Conservation (phyloP, 768 basidiomycete species). For the Neoboletus brunneissimus region DNA sequence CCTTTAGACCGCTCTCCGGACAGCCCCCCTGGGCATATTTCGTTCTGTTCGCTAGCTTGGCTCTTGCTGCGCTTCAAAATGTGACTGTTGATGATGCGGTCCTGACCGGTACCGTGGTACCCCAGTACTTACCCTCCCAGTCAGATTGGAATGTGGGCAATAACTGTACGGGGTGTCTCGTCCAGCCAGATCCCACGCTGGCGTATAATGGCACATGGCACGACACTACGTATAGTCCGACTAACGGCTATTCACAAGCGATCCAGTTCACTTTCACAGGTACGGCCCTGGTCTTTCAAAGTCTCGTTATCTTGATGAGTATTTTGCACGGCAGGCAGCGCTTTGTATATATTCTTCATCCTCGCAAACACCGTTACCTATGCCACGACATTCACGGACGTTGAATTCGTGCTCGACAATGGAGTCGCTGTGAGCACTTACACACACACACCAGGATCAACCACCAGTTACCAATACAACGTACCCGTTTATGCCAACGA, state of each 20-base stretch:
- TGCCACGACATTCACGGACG: background rate
- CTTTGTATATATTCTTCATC: constrained; percentile 20
- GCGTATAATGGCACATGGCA: constrained; percentile 21
- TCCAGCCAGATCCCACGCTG: background rate
- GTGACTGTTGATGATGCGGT: constrained; percentile 6
- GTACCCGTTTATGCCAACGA: constrained; percentile 9
- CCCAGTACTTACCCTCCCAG: constrained; percentile 5
- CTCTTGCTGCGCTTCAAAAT: constrained; percentile 4
- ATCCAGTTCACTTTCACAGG: constrained; percentile 14
- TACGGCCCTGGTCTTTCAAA: background rate
- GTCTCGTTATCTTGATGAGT: background rate
- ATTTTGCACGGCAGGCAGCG: constrained; percentile 5
- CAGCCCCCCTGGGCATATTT: background rate
- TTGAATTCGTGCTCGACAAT: constrained; percentile 12
- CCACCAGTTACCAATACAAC: constrained; percentile 11
- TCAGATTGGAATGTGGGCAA: constrained; percentile 8
- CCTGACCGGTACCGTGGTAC: constrained; percentile 2
- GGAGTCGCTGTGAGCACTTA: background rate
- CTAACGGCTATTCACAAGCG: background rate
- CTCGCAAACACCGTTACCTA: background rate
- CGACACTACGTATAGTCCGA: background rate
- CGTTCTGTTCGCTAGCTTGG: background rate
- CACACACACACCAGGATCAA: background rate
- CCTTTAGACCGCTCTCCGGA: background rate
- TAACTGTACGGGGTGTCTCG: background rate